Conservation (phyloP, 345 rosid species). For the Ailanthus altissimus region DNA sequence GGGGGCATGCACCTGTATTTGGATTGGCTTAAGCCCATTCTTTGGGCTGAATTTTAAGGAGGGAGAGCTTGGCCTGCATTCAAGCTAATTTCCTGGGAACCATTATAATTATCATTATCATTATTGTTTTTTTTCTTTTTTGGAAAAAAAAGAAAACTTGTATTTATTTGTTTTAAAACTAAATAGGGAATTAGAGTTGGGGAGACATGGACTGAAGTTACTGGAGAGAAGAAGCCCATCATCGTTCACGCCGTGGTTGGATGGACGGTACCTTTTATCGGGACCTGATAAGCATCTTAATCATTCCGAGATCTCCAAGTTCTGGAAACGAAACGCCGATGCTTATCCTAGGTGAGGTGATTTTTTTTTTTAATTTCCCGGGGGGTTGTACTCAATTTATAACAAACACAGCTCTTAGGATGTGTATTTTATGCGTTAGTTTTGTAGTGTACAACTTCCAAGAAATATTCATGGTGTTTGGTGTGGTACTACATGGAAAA, state of each 20-base stretch:
- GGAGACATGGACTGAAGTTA: constrained; percentile 80
- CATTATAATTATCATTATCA: no score
- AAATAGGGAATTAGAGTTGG: constrained; percentile 70
- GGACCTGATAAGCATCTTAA: constrained; percentile 66
- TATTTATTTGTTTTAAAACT: neutral
- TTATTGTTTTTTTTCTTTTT: no score
- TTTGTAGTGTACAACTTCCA: neutral
- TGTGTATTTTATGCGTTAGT: neutral
- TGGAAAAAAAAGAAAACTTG: no score
- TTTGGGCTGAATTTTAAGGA: no score
- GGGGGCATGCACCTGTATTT: no score
- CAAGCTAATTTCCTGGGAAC: no score
- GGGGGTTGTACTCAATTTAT: no score
- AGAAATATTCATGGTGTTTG: neutral
- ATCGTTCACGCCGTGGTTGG: constrained; percentile 90
- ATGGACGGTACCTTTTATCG: constrained; percentile 77
- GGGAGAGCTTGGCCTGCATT: no score
- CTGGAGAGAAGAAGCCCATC: constrained; percentile 78
- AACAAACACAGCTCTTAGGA: no score
- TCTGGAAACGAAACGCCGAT: constrained; percentile 78
- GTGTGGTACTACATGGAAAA: neutral
- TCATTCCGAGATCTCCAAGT: constrained; percentile 80
- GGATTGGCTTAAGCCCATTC: no score
- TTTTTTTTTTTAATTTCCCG: no score
- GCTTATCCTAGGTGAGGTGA: constrained; percentile 85